These are phyloP conservation scores for Arctostaphylos glauca DNA, from an alignment of 148 eudicot species.

Conservation along the genomic window DNA sequence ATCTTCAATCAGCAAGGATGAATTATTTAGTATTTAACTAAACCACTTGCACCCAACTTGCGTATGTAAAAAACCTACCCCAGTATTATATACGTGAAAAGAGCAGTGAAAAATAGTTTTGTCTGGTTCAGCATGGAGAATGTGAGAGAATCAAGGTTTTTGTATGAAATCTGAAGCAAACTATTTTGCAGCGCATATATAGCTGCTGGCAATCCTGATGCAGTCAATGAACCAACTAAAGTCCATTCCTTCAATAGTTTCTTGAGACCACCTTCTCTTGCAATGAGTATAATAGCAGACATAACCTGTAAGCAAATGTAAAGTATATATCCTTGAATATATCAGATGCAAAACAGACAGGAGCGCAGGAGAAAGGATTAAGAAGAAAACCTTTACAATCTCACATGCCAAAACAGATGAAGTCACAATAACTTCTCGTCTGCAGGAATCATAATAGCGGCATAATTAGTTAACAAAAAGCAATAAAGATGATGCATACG, in stretches of 20 bases:
- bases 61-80: slow-evolving; percentile 43
- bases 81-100: slow-evolving; percentile 75
- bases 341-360: neutral
- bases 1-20: slow-evolving; percentile 5
- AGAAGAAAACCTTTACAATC: slow-evolving; percentile 57
- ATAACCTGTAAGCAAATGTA: slow-evolving; percentile 47
- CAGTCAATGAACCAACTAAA: slow-evolving; percentile 69
- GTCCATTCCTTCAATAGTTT: slow-evolving; percentile 82
- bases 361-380: neutral
- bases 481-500: neutral
- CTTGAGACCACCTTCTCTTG: slow-evolving; percentile 67
- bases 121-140: slow-evolving; percentile 97
- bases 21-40: neutral
- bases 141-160: slow-evolving; percentile 91
- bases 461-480: slow-evolving; percentile 13
- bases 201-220: slow-evolving; percentile 95
- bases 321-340: slow-evolving; percentile 11
- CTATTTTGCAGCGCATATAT: slow-evolving; percentile 94
- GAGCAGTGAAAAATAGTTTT: slow-evolving; percentile 82
- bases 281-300: slow-evolving; percentile 65
- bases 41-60: neutral
- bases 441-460: slow-evolving; percentile 28
- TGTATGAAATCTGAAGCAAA: slow-evolving; percentile 93
- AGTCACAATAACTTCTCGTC: slow-evolving; percentile 89
- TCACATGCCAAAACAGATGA: slow-evolving; percentile 88